Conservation (phyloP, 176 grass and related monocot species). For the Chloris gayana region DNA sequence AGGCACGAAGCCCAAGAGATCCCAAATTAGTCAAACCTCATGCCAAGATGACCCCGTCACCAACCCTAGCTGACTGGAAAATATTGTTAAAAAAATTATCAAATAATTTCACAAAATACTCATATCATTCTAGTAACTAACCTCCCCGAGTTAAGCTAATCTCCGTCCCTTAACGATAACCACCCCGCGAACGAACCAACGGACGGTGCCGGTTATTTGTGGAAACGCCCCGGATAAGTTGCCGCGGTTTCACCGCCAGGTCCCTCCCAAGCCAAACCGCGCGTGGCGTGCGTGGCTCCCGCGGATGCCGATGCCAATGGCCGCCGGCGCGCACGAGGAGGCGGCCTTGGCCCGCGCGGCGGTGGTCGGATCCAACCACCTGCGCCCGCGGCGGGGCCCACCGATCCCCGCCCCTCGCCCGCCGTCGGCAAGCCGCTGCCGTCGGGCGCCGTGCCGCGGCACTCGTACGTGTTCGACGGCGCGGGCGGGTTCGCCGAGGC, state of each 20-base stretch:
- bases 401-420: constrained; percentile 20
- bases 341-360: not conserved
- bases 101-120: not conserved
- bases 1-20: constrained; percentile 29
- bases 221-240: not conserved
- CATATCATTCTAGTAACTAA: not conserved
- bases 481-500: constrained; percentile 47
- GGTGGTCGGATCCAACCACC: not conserved
- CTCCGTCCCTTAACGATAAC: constrained; percentile 4
- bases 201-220: not conserved
- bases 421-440: constrained; percentile 39
- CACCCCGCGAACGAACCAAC: not conserved
- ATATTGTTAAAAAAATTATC: not conserved
- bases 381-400: not conserved
- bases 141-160: constrained; percentile 15
- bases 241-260: not conserved
- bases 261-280: no score
- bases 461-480: constrained; percentile 68
- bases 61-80: not conserved
- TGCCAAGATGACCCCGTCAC: constrained; percentile 44
- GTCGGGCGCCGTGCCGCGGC: constrained; percentile 59
- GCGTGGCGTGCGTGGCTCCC: not conserved
- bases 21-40: constrained; percentile 35
- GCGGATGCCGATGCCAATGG: constrained; percentile 37
- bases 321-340: constrained; percentile 23